Conservation (phyloP, 2,329 filamentous ascomycete genomes). For the Coniochaeta sp. region DNA sequence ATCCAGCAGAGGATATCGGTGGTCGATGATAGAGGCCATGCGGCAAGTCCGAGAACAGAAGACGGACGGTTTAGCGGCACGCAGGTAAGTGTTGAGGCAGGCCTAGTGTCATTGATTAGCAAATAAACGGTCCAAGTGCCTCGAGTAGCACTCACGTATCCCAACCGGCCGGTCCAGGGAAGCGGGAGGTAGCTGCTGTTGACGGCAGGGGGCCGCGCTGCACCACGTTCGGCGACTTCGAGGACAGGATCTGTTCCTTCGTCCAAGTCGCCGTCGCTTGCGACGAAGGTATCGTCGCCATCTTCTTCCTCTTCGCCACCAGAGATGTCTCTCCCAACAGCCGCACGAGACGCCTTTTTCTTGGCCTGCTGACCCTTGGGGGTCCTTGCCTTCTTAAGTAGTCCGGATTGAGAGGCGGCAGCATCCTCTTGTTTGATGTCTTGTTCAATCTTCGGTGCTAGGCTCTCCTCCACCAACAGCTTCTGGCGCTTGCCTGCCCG, state of each 20-base stretch:
- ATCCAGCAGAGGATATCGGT: conserved; percentile 73
- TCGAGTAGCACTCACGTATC: conserved; percentile 59
- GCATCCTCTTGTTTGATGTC: neutral
- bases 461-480: conserved; percentile 34
- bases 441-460: conserved; percentile 6
- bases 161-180: conserved; percentile 83
- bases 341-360: neutral
- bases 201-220: conserved; percentile 62
- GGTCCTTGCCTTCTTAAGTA: neutral
- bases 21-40: conserved; percentile 82
- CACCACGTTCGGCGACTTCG: conserved; percentile 25
- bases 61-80: conserved; percentile 71
- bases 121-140: conserved; percentile 7
- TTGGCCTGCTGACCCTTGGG: neutral
- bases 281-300: conserved; percentile 11
- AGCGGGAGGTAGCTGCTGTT: conserved; percentile 78
- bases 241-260: conserved; percentile 1
- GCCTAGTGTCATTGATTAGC: conserved; percentile 42
- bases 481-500: conserved; percentile 37
- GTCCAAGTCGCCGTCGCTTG: conserved; percentile 10
- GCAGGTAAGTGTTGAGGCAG: conserved; percentile 87
- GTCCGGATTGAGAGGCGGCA: neutral
- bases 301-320: conserved; percentile 11
- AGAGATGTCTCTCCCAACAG: neutral
- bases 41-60: conserved; percentile 90